phyloP scores from a whole-genome alignment of 345 rosid species.

The Eucalyptus pauciflora region DNA sequence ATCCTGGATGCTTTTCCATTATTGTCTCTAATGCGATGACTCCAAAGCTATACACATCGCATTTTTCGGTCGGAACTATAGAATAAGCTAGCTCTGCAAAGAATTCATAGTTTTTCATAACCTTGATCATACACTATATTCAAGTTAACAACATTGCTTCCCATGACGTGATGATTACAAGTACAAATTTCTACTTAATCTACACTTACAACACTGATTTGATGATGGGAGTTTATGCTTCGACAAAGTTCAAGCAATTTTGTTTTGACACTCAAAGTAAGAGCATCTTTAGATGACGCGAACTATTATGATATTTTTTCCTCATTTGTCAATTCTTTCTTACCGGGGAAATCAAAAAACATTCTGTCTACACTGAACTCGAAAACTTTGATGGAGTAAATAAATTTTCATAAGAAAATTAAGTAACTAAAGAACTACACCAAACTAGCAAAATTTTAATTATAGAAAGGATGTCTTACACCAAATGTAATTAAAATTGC shows the following conservation, averaged over 20 bases:
- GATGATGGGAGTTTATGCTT: background rate
- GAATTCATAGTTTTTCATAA: rapidly evolving
- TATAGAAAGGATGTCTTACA: background rate
- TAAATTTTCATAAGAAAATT: background rate
- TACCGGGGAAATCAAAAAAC: rapidly evolving
- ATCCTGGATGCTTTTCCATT: background rate
- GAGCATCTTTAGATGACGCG: background rate
- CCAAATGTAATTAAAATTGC: background rate
- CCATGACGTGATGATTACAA: background rate
- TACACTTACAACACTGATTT: background rate
- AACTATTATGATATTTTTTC: background rate
- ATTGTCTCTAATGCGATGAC: background rate
- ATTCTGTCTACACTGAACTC: background rate
- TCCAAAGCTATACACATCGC: background rate
- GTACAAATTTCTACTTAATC: background rate
- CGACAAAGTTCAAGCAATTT: background rate
- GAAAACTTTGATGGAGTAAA: background rate
- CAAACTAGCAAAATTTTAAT: background rate
- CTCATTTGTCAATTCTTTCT: background rate
- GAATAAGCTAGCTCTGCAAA: background rate
- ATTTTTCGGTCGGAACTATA: background rate
- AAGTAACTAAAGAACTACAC: background rate
- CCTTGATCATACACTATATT: background rate
- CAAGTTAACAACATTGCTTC: background rate
- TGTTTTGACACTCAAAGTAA: background rate